phyloP scores from a whole-genome alignment of 306 rosid species.

The Rosa rugosa region DNA sequence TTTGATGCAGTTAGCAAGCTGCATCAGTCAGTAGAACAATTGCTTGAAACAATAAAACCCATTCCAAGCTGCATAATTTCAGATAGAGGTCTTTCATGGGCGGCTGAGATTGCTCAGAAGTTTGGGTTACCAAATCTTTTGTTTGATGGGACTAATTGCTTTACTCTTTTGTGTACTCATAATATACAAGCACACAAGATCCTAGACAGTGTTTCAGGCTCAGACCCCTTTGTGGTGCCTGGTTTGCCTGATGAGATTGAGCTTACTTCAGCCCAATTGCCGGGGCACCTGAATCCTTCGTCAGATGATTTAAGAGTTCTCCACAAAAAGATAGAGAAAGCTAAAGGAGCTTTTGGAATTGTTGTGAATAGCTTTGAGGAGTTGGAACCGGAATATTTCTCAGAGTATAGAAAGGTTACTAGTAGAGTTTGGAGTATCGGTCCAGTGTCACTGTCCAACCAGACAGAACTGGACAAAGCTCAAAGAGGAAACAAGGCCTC shows the following conservation, averaged over 20 bases:
- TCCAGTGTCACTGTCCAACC: constrained; percentile 26
- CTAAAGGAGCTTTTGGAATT: constrained; percentile 33
- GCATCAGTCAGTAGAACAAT: constrained; percentile 19
- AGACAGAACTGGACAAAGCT: constrained; percentile 3
- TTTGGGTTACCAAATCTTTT: constrained; percentile 22
- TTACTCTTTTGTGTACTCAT: constrained; percentile 15
- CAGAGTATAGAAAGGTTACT: constrained; percentile 29
- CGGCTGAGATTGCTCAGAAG: constrained; percentile 5
- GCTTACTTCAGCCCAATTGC: constrained; percentile 18
- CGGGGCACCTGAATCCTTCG: background rate
- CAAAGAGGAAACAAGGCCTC: constrained; percentile 8
- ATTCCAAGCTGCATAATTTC: constrained; percentile 25
- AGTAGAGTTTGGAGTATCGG: constrained; percentile 51
- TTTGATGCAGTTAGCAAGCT: background rate
- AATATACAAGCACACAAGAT: constrained; percentile 12
- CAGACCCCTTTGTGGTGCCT: constrained; percentile 25
- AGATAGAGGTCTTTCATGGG: constrained; percentile 25
- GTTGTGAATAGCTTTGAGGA: constrained; percentile 49
- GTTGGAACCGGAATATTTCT: constrained; percentile 42
- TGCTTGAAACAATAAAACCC: constrained; percentile 3
- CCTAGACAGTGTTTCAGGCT: background rate
- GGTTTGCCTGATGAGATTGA: constrained; percentile 31
- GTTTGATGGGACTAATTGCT: constrained; percentile 29
- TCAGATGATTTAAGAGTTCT: background rate
- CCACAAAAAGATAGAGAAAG: background rate